Percentiles rank a stretch among this genome's conserved stretches.
Evolutionary conservation across 495 filamentous ascomycete species (phyloP).

Genomic region (Pseudevernia furfuracea): DNA sequence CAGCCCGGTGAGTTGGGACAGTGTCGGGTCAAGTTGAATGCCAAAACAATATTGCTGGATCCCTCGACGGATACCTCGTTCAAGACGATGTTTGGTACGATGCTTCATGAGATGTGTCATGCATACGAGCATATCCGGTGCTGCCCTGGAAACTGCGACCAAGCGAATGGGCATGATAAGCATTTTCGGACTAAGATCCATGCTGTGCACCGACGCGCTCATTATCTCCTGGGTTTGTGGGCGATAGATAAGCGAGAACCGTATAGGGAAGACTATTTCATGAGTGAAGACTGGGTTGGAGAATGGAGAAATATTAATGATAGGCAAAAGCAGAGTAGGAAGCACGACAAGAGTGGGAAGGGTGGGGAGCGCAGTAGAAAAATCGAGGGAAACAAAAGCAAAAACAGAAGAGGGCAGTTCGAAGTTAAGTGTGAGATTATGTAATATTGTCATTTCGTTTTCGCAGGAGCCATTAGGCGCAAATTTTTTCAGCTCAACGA

Average conservation of each 20-base stretch:
- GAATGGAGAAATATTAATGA: neutral
- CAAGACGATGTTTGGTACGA: neutral
- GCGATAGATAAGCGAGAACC: neutral
- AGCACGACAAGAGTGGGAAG: neutral
- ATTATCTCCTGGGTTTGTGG: neutral
- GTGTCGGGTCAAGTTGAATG: neutral
- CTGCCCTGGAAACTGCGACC: neutral
- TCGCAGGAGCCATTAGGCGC: neutral
- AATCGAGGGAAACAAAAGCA: too few species aligned
- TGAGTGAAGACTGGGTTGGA: neutral
- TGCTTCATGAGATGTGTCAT: neutral
- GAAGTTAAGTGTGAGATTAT: neutral
- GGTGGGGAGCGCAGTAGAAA: neutral
- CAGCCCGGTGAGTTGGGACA: neutral
- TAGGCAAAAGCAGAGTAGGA: neutral
- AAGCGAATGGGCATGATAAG: neutral
- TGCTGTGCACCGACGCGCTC: neutral
- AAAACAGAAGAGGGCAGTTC: neutral
- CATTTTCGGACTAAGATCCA: neutral
- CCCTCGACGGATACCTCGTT: neutral
- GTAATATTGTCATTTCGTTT: neutral
- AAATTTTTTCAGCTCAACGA: too few species aligned
- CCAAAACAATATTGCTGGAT: neutral
- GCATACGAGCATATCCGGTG: neutral
- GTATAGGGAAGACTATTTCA: neutral